phyloP scores from a whole-genome alignment of 148 eudicot species.

The Fagopyrum tataricum region DNA sequence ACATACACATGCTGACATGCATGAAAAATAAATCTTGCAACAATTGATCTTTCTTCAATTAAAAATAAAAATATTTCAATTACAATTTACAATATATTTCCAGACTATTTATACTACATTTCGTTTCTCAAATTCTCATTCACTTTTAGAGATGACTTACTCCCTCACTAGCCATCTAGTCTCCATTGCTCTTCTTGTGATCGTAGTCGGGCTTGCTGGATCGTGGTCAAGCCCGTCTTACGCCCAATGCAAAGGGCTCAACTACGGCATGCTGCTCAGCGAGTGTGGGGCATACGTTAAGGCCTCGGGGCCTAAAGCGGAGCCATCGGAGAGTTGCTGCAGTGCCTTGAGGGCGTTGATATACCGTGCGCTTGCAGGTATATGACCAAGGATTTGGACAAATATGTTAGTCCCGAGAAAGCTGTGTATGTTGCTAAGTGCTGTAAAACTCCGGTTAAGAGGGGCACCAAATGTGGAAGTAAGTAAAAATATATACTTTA shows the following conservation, averaged over 20 bases:
- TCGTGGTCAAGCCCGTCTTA: background rate
- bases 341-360: background rate
- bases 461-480: conserved; percentile 6
- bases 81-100: background rate
- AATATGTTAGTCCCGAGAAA: background rate
- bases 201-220: background rate
- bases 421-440: background rate
- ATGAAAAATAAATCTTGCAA: too few species aligned
- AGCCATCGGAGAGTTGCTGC: background rate
- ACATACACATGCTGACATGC: too few species aligned
- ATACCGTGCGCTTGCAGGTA: background rate
- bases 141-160: background rate
- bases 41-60: too few species aligned
- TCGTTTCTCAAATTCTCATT: background rate
- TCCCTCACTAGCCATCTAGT: background rate
- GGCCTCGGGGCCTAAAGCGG: background rate
- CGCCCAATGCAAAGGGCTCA: background rate
- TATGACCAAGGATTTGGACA: background rate
- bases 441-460: background rate
- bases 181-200: background rate
- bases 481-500: too few species aligned
- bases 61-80: background rate
- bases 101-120: background rate
- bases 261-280: background rate
- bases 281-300: background rate